phyloP scores from a whole-genome alignment of 495 filamentous ascomycete species.

The Hypoxylon fragiforme region DNA sequence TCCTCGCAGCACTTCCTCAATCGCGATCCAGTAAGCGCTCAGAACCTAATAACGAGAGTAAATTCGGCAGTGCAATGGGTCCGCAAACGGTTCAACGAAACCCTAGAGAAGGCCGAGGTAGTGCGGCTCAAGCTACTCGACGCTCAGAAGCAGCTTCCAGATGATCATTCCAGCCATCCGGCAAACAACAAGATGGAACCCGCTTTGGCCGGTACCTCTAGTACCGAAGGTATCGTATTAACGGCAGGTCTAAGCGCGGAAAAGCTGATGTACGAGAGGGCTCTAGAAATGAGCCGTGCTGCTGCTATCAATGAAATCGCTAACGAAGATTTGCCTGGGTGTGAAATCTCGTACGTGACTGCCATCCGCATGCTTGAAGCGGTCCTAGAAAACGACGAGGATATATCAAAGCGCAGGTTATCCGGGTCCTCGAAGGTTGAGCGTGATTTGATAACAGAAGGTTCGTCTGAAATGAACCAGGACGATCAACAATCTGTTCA shows the following conservation, averaged over 20 bases:
- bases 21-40: constrained; percentile 50
- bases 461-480: constrained; percentile 60
- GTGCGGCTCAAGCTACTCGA: constrained; percentile 85
- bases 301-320: constrained; percentile 95
- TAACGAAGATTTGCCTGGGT: constrained; percentile 82
- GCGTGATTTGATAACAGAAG: constrained; percentile 49
- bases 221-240: constrained; percentile 55
- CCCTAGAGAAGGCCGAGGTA: constrained; percentile 90
- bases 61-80: constrained; percentile 96
- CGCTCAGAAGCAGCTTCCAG: constrained; percentile 79
- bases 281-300: constrained; percentile 91
- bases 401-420: constrained; percentile 49
- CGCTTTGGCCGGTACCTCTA: constrained; percentile 59
- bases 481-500: constrained; percentile 74
- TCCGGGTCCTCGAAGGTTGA: constrained; percentile 47
- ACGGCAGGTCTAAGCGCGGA: constrained; percentile 85
- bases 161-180: constrained; percentile 84
- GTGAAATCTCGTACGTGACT: constrained; percentile 90
- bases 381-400: constrained; percentile 84
- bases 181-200: constrained; percentile 62
- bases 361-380: constrained; percentile 93
- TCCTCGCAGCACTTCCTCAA: constrained; percentile 49
- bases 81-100: constrained; percentile 90
- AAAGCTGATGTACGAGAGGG: constrained; percentile 97
- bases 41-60: constrained; percentile 70